These are phyloP conservation scores for Mucor saturninus DNA, from an alignment of 371 early-diverging fungal genomes.

Conservation along the genomic window DNA sequence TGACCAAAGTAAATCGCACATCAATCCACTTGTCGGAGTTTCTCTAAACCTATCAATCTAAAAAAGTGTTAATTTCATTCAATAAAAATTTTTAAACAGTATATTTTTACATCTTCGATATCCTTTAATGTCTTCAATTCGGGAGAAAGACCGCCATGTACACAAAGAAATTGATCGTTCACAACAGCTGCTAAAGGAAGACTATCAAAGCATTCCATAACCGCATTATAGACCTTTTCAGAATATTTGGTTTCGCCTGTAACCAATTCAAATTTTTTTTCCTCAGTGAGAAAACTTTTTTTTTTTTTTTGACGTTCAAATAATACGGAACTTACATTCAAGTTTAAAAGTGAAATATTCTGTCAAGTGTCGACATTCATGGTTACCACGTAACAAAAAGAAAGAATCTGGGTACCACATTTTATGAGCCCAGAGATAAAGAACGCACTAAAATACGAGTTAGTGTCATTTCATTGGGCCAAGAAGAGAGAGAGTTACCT, in stretches of 20 bases:
- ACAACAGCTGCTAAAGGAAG: constrained; percentile 96
- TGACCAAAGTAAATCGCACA: constrained; percentile 98
- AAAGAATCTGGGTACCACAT: constrained; percentile 91
- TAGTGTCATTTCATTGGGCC: background rate
- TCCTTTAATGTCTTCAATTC: constrained; percentile 88
- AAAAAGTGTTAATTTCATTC: background rate
- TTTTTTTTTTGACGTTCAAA: background rate
- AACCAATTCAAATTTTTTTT: constrained; percentile 8
- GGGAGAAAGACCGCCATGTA: constrained; percentile 99
- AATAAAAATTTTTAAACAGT: background rate
- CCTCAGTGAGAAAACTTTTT: background rate
- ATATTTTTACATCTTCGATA: constrained; percentile 64
- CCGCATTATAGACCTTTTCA: constrained; percentile 89
- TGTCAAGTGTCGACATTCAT: constrained; percentile 98
- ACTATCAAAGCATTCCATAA: constrained; percentile 91
- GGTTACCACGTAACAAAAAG: constrained; percentile 96
- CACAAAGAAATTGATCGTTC: constrained; percentile 96
- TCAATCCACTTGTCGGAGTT: constrained; percentile 92
- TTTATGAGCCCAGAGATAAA: constrained; percentile 91
- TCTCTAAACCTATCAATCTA: constrained; percentile 95
- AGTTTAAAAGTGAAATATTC: constrained; percentile 97
- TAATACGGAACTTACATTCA: constrained; percentile 75
- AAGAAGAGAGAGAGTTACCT: constrained; percentile 46
- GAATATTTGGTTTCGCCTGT: constrained; percentile 91
- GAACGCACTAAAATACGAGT: constrained; percentile 71